Base-by-base conservation (phyloP, 768 basidiomycete genomes). In the Cystofilobasidium bisporidii region DNA sequence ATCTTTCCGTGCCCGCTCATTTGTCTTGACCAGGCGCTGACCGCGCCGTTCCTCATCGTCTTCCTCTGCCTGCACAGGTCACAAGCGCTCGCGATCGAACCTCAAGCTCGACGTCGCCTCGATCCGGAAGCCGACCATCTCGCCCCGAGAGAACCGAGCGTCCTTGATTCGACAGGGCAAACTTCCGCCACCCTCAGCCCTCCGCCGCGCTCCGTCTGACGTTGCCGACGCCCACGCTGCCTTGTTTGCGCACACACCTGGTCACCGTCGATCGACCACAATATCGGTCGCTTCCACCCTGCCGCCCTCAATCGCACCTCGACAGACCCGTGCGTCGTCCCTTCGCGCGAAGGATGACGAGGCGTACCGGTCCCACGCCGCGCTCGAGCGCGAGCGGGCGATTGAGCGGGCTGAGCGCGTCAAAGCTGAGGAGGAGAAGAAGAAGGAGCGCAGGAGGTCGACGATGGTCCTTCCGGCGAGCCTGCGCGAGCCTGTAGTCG, bases 291-390 rank as follows among this genome's bases (percentile, higher is more conserved):
- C n/a, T 0, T 61, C 60, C 3, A 61, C 60, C 1, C 40, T 40
- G 20, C 60, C 60, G 10, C 60, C 60, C 3, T 9, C 41, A 2
- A 14, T 43, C 18, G 24, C 60, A 5, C 60, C 60, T 26, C 41
- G 60, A 10, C 60, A 61, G 60, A 61, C 60, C 1, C 60, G 60
- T 2, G 60, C 60, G 30, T 26, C n/a, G 10, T 24, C 41, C 5
- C 15, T 61, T 2, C 38, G 60, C 17, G 30, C 41, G 9, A 28
- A 18, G 24, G 60, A 12, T 3, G 41, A 61, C 24, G 60, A 26
- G 26, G 53, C 24, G 3, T 1, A 26, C 18, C 41, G 11, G 2
- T 26, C 28, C 1, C 15, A 61, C 22, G 12, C n/a, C 20, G 22
- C 24, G 58, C 30, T 28, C 14, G 40, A 61, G 41, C 12, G 26